phyloP scores from a whole-genome alignment of 1,284 basidiomycete genomes.

The Sporisorium iseilematis-ciliati region DNA sequence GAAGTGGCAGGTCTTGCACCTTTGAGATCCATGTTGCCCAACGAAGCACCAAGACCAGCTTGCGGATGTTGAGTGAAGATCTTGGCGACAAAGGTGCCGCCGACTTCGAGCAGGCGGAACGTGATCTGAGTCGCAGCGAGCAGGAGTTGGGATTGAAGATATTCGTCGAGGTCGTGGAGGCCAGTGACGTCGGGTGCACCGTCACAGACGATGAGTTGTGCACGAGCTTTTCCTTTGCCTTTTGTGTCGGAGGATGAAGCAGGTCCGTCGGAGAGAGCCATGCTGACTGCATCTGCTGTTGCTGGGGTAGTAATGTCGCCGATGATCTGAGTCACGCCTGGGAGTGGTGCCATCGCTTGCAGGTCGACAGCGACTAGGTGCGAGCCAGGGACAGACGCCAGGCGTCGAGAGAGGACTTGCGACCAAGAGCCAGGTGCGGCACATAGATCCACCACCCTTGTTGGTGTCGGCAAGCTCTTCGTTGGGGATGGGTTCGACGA shows the following conservation, averaged over 20 bases:
- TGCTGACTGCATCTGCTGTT: conserved; percentile 73
- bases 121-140: conserved; percentile 74
- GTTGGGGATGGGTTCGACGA: neutral
- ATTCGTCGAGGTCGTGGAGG: conserved; percentile 75
- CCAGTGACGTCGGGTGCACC: conserved; percentile 76
- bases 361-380: conserved; percentile 74
- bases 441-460: conserved; percentile 74
- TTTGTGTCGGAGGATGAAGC: conserved; percentile 16
- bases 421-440: conserved; percentile 74
- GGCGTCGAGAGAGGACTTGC: conserved; percentile 69
- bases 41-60: conserved; percentile 32
- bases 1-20: conserved; percentile 33
- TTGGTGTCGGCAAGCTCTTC: conserved; percentile 28
- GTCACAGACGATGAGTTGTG: conserved; percentile 75
- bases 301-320: conserved; percentile 74
- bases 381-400: conserved; percentile 57
- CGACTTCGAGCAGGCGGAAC: conserved; percentile 72
- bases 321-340: conserved; percentile 73
- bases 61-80: conserved; percentile 71
- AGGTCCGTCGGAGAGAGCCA: conserved; percentile 68
- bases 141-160: conserved; percentile 74
- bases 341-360: conserved; percentile 75
- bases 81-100: conserved; percentile 75
- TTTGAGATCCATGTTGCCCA: conserved; percentile 41
- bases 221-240: conserved; percentile 69